phyloP scores from a whole-genome alignment of 1,284 basidiomycete species.

The Volvariella surrecta region DNA sequence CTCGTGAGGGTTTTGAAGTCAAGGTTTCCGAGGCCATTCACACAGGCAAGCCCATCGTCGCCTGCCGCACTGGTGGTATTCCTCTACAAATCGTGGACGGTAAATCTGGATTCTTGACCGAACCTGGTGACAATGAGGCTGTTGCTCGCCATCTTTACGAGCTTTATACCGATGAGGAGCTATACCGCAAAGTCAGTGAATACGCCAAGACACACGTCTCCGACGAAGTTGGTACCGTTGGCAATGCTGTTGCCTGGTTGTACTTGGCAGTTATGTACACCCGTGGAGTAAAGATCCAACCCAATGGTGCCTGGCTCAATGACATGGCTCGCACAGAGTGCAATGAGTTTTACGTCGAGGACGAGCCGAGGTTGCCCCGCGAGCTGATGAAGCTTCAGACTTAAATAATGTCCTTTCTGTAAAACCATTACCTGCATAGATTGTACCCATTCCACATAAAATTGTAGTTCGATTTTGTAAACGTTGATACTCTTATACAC shows the following conservation, averaged over 20 bases:
- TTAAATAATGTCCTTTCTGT: slow-evolving; percentile 9
- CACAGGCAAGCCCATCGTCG: slow-evolving; percentile 76
- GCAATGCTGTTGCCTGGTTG: slow-evolving; percentile 74
- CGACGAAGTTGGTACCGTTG: slow-evolving; percentile 75
- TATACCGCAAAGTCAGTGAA: slow-evolving; percentile 55
- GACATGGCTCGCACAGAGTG: slow-evolving; percentile 69
- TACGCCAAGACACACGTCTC: slow-evolving; percentile 69
- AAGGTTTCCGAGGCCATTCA: slow-evolving; percentile 88
- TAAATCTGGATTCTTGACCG: slow-evolving; percentile 75
- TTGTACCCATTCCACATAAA: too few relatives aligned
- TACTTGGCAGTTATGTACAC: slow-evolving; percentile 74
- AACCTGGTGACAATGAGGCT: slow-evolving; percentile 60
- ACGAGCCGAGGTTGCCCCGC: slow-evolving; percentile 64
- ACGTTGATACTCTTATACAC: too few relatives aligned
- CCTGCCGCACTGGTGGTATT: slow-evolving; percentile 78
- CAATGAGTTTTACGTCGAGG: slow-evolving; percentile 52
- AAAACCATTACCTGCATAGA: too few relatives aligned
- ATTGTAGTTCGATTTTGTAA: too few relatives aligned
- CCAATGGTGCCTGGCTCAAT: slow-evolving; percentile 74
- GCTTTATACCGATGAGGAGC: slow-evolving; percentile 61
- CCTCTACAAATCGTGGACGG: slow-evolving; percentile 80
- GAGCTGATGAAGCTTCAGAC: slow-evolving; percentile 40
- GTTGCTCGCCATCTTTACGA: slow-evolving; percentile 71
- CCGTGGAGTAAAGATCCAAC: slow-evolving; percentile 65
- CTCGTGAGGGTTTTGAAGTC: slow-evolving; percentile 87